Evolutionary conservation across 1,139 yeast genomes (phyloP).

Genomic region (Hansenula lynferdii): DNA sequence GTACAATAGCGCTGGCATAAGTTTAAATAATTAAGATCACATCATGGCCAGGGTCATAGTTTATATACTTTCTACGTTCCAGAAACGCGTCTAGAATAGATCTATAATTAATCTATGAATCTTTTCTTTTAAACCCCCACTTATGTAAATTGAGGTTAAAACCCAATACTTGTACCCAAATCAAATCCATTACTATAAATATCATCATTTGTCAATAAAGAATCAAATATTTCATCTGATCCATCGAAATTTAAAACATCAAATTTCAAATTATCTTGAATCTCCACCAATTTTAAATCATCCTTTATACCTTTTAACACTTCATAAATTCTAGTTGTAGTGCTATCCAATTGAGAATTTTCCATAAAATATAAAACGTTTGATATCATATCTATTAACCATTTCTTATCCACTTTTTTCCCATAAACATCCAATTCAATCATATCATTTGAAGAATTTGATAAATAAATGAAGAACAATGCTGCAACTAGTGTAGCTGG

Average conservation of each 20-base stretch:
- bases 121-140: too few species aligned
- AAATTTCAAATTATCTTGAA: slow-evolving; percentile 24
- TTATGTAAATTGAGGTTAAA: too few species aligned
- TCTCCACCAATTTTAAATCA: slow-evolving; percentile 32
- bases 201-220: slow-evolving; percentile 20
- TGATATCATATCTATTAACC: slow-evolving; percentile 29
- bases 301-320: slow-evolving; percentile 32
- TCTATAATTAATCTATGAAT: too few species aligned
- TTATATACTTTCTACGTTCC: too few species aligned
- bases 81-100: too few species aligned
- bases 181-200: slow-evolving; percentile 15
- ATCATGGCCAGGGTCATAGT: too few species aligned
- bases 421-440: slow-evolving; percentile 25
- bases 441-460: slow-evolving; percentile 25
- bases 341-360: slow-evolving; percentile 29
- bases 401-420: slow-evolving; percentile 20
- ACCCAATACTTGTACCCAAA: background rate
- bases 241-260: slow-evolving; percentile 17
- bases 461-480: slow-evolving; percentile 32
- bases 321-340: slow-evolving; percentile 34
- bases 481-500: slow-evolving; percentile 31
- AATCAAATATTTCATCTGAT: slow-evolving; percentile 16
- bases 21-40: too few species aligned
- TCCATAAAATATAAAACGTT: slow-evolving; percentile 31
- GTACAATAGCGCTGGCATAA: too few species aligned